These are phyloP conservation scores for Parathielavia hyrcaniae DNA, from an alignment of 495 filamentous ascomycete genomes.

Conservation along the genomic window DNA sequence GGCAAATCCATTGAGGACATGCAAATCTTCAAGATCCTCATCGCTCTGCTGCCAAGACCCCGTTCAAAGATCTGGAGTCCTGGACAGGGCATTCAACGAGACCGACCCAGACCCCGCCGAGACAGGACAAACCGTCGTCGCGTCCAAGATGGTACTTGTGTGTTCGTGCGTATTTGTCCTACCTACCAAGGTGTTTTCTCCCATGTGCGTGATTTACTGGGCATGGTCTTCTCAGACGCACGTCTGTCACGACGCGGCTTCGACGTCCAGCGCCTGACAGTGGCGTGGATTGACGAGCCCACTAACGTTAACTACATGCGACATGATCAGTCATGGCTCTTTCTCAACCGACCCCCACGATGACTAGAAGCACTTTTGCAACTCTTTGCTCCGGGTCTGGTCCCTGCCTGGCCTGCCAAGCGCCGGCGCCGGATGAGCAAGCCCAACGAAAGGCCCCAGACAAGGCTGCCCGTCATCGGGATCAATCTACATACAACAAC, in stretches of 20 bases:
- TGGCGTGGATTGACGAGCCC: not conserved
- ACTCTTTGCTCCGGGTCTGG: no score
- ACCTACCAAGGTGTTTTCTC: not conserved
- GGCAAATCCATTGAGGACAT: slow-evolving; percentile 3
- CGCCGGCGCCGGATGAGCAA: slow-evolving; percentile 15
- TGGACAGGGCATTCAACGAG: no score
- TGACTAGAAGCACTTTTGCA: no score
- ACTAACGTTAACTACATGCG: not conserved
- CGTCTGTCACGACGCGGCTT: slow-evolving; percentile 1
- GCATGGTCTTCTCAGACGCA: not conserved
- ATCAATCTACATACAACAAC: no score
- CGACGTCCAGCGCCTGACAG: not conserved
- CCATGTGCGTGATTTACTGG: not conserved
- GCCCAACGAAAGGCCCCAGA: no score
- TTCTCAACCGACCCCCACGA: slow-evolving; percentile 8
- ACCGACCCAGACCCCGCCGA: slow-evolving; percentile 2
- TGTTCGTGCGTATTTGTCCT: not conserved
- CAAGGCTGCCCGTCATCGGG: no score
- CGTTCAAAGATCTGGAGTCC: not conserved
- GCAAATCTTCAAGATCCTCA: slow-evolving; percentile 13
- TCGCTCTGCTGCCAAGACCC: slow-evolving; percentile 6
- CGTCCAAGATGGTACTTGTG: not conserved
- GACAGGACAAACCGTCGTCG: not conserved
- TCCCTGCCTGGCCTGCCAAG: slow-evolving; percentile 5
- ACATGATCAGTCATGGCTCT: not conserved